phyloP scores from a whole-genome alignment of 305 asterid species.

The Plantago lanceolata region DNA sequence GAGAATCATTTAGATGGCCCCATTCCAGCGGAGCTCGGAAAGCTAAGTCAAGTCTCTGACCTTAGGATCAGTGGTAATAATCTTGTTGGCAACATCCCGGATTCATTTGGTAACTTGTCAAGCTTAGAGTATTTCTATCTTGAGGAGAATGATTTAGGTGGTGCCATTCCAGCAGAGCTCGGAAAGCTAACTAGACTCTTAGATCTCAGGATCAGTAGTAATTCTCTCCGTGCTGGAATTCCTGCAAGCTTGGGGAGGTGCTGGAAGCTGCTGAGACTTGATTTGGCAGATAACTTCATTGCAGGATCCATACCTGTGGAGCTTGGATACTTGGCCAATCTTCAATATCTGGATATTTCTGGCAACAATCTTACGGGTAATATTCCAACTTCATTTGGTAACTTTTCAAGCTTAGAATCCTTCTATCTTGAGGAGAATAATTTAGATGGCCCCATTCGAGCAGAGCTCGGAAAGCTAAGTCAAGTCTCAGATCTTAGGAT shows the following conservation, averaged over 20 bases:
- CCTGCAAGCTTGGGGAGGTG: too few relatives aligned
- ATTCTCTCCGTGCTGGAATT: too few relatives aligned
- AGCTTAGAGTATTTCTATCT: conserved; percentile 21
- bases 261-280: conserved; percentile 22
- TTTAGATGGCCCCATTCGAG: conserved; percentile 24
- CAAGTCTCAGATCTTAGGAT: conserved; percentile 14
- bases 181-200: too few relatives aligned
- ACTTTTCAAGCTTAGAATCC: conserved; percentile 26
- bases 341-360: conserved; percentile 16
- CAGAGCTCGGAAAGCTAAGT: conserved; percentile 22
- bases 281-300: conserved; percentile 29
- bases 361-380: conserved; percentile 33
- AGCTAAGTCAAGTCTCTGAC: conserved; percentile 13
- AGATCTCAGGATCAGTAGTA: too few relatives aligned
- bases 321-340: conserved; percentile 30
- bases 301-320: conserved; percentile 30
- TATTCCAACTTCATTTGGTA: conserved; percentile 31
- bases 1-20: too few relatives aligned
- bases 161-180: too few relatives aligned
- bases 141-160: conserved; percentile 17
- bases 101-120: conserved; percentile 27
- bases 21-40: conserved; percentile 27
- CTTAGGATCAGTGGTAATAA: conserved; percentile 21
- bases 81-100: conserved; percentile 25
- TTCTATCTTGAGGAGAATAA: conserved; percentile 25